Evolutionary conservation across 2,329 filamentous ascomycete genomes (phyloP).

Genomic region (Byssochlamys sp.): DNA sequence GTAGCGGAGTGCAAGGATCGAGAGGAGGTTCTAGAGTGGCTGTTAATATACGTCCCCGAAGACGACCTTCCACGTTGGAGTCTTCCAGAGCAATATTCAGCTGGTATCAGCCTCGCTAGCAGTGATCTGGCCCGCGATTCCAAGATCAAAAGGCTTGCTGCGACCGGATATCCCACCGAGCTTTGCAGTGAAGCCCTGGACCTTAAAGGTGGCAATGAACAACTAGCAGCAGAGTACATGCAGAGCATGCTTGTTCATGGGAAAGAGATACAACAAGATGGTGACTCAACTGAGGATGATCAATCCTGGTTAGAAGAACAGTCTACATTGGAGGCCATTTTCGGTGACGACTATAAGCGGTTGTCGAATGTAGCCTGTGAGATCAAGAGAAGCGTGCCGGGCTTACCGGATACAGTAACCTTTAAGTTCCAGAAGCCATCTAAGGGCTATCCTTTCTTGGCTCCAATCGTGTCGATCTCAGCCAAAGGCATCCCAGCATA

Average conservation of each 20-base stretch:
- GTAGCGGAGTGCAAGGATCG: constrained; percentile 77
- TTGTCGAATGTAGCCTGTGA: constrained; percentile 57
- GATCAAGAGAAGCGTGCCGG: constrained; percentile 52
- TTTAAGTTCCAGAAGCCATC: constrained; percentile 63
- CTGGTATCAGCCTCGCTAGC: constrained; percentile 76
- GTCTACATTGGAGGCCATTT: constrained; percentile 73
- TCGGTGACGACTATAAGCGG: constrained; percentile 60
- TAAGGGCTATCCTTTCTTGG: constrained; percentile 57
- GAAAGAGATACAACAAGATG: constrained; percentile 10
- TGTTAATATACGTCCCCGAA: constrained; percentile 91
- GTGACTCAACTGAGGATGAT: constrained; percentile 25
- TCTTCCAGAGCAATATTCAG: constrained; percentile 80
- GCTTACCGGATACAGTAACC: constrained; percentile 36
- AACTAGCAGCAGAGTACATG: constrained; percentile 65
- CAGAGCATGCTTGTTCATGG: constrained; percentile 58
- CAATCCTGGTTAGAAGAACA: constrained; percentile 77
- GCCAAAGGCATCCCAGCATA: constrained; percentile 71
- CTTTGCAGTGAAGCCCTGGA: constrained; percentile 72
- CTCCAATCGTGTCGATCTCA: constrained; percentile 60
- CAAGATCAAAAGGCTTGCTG: constrained; percentile 68
- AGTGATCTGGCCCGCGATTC: constrained; percentile 72
- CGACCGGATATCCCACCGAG: constrained; percentile 76
- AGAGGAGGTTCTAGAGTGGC: constrained; percentile 89
- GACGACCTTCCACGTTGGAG: constrained; percentile 92
- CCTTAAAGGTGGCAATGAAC: constrained; percentile 61